Percentiles rank a stretch among this genome's conserved stretches.
phyloP scores from a whole-genome alignment of 208 protist species.

The Vickermania ingenoplastis region DNA sequence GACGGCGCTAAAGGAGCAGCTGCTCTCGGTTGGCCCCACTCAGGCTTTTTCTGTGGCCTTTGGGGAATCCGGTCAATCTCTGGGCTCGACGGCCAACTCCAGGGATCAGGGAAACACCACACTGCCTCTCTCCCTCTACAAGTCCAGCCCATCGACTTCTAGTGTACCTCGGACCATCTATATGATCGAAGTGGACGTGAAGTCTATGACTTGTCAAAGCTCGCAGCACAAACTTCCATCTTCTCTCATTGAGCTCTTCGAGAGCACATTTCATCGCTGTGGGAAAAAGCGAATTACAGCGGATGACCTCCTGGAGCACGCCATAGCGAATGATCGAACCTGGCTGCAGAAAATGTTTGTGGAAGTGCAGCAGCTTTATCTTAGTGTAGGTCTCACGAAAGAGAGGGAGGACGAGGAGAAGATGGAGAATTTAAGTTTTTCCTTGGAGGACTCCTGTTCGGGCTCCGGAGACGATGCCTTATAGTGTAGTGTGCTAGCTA shows the following conservation, averaged over 20 bases:
- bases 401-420: not conserved
- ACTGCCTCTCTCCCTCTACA: not conserved
- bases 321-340: constrained; percentile 59
- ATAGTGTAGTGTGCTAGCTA: too few species aligned
- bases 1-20: not conserved
- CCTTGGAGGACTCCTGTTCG: not conserved
- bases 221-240: constrained; percentile 21
- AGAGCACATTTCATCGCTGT: constrained; percentile 53
- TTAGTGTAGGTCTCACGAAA: not conserved
- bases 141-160: not conserved
- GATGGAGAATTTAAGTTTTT: not conserved
- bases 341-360: constrained; percentile 60
- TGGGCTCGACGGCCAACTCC: not conserved
- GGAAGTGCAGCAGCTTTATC: constrained; percentile 23
- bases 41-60: not conserved
- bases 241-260: constrained; percentile 59
- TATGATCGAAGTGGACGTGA: not conserved
- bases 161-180: not conserved
- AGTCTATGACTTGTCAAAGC: not conserved
- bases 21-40: not conserved
- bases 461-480: not conserved
- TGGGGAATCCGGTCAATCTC: not conserved
- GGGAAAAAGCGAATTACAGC: constrained; percentile 61
- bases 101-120: not conserved
- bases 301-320: constrained; percentile 62